Evolutionary conservation across 148 eudicot genomes (phyloP).

Genomic region (Chenopodium album): DNA sequence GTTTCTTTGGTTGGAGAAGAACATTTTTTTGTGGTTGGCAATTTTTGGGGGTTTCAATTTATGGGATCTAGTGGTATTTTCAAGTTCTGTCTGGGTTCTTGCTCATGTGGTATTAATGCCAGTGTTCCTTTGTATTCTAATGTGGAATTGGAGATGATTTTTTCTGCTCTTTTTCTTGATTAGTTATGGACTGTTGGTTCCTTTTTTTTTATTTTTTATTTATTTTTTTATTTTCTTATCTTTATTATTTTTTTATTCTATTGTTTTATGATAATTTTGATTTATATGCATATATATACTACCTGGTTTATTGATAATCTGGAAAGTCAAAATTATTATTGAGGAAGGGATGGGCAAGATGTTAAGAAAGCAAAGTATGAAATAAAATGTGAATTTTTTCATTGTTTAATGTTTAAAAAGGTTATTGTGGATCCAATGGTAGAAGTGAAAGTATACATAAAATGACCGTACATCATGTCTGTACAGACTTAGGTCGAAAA

Average conservation of each 20-base stretch:
- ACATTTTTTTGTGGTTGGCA: not conserved
- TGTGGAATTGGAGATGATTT: not conserved
- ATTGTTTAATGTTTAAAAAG: not conserved
- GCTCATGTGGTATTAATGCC: not conserved
- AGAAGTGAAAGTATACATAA: not conserved
- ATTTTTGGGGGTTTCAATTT: not conserved
- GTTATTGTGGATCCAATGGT: not conserved
- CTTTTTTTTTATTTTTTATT: not conserved
- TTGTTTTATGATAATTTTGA: not conserved
- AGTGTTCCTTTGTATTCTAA: not conserved
- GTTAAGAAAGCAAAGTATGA: not conserved
- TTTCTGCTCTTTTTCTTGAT: not conserved
- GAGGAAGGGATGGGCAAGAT: not conserved
- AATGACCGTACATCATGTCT: not conserved
- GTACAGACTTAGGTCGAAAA: too few species aligned
- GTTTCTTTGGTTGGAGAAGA: not conserved
- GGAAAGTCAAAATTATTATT: not conserved
- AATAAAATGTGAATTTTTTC: too few species aligned
- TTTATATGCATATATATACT: not conserved
- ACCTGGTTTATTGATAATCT: not conserved
- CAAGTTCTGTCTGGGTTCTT: not conserved
- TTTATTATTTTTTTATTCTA: not conserved
- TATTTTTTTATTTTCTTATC: too few species aligned
- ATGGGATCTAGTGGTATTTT: not conserved
- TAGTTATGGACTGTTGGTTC: not conserved